Percentiles rank a stretch among this genome's conserved stretches.
phyloP scores from a whole-genome alignment of 176 grass and related monocot species.

The Aegilops bicornis region DNA sequence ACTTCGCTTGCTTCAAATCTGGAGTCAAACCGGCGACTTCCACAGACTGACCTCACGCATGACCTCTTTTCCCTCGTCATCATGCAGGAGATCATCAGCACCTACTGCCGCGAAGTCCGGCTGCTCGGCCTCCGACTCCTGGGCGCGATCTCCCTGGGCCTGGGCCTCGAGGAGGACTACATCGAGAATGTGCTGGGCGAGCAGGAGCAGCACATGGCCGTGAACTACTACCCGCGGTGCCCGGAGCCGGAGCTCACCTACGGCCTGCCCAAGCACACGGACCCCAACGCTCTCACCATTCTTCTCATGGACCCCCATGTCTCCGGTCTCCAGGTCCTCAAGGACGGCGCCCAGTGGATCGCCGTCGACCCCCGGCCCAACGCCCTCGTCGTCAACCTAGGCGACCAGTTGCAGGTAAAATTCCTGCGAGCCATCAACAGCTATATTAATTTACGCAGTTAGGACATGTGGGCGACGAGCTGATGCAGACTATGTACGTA shows the following conservation, averaged over 20 bases:
- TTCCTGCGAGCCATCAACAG: background rate
- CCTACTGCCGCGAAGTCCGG: slow-evolving; percentile 62
- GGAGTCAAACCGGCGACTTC: background rate
- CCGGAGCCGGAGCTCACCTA: slow-evolving; percentile 73
- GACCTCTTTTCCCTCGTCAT: background rate
- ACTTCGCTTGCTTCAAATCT: background rate
- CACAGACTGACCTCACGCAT: background rate
- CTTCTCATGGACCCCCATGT: slow-evolving; percentile 68
- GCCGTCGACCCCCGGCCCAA: slow-evolving; percentile 47
- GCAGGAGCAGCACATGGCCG: slow-evolving; percentile 88
- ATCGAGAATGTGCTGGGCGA: slow-evolving; percentile 55
- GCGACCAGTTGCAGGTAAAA: slow-evolving; percentile 79
- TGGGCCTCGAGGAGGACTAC: slow-evolving; percentile 59
- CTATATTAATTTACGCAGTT: background rate
- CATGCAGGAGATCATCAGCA: slow-evolving; percentile 52
- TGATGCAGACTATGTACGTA: background rate
- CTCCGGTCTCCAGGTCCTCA: slow-evolving; percentile 72
- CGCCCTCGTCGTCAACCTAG: slow-evolving; percentile 72
- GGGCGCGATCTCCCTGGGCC: slow-evolving; percentile 60
- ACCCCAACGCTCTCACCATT: slow-evolving; percentile 77
- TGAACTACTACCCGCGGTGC: slow-evolving; percentile 93
- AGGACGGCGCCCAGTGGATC: slow-evolving; percentile 57
- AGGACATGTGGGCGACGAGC: background rate
- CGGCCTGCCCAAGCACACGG: slow-evolving; percentile 73
- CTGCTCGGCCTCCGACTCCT: slow-evolving; percentile 54